Evolutionary conservation across 306 rosid genomes (phyloP), one percentile per base, ranked within the genome.

Genomic region (Cucumis cinereus): DNA sequence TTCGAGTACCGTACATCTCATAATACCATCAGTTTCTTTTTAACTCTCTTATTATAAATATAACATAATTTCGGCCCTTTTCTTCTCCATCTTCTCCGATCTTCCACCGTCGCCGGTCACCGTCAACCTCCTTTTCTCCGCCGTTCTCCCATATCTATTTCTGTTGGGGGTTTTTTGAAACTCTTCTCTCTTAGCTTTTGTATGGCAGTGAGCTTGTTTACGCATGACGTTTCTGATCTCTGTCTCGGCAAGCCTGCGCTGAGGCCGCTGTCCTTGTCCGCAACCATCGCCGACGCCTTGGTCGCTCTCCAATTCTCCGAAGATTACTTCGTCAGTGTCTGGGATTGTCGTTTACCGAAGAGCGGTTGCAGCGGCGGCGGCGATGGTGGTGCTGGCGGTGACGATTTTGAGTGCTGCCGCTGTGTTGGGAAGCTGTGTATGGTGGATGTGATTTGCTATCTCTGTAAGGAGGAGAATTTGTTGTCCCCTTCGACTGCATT

Each of bases 231-330:
- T 78, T 94, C 98, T 24, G 99, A 94, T 83, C 99, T 94, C 88
- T 92, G 96, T 79, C 98, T 94, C 20, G 99, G 96, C 79, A 94
- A 94, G 89, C 99, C 96, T 54, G 88, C 99, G 73, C 77, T 94
- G 88, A 92, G 84, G 91, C 83, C 89, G 22, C 87, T 94, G 7
- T 70, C 88, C 16, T 52, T 78, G 22, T 81, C 96, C n/a, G 83
- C 96, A 77, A 84, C 96, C 77, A 78, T 92, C 59, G 93, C 87
- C 13, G 92, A 92, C 72, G 98, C 96, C 71, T 81, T 92, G 80
- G 77, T 82, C 0, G 88, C 86, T 22, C 83, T 94, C 36, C 86
- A 86, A 3, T 77, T 36, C 88, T 89, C 96, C 55, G 89, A 79
- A 30, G 97, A 92, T 16, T 77, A 75, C 78, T 88, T 79, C 86